Base-by-base conservation (phyloP, 257 asterid species). In the Orobanche coerulescens region DNA sequence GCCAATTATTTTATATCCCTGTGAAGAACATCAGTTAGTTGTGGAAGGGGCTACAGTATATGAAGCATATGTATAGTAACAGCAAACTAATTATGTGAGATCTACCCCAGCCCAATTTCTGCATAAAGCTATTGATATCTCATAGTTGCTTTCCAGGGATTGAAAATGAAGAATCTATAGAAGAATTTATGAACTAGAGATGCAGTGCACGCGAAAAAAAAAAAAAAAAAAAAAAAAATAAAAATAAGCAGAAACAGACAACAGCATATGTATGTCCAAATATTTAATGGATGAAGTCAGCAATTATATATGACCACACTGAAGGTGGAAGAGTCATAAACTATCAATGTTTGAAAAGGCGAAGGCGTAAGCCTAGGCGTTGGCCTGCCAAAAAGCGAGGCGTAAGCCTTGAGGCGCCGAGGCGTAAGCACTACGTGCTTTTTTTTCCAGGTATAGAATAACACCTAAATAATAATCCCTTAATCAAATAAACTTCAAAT, bases 1-100 rank as follows among this genome's bases (percentile, higher is more conserved):
- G 69, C 98, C 98, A 62, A 92, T 89, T 42, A 92, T 72, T 78
- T 92, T 92, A 74, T 92, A 92, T 12, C 98, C 98, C 98, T 88
- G 83, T 63, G 62, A 74, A 49, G 48, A 66, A 58, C 15, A 57
- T 65, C 43, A 66, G 28, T 56, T 26, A 53, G 62, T 73, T 57
- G 49, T 67, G 65, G n/a, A n/a, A n/a, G n/a, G n/a, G n/a, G n/a
- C n/a, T n/a, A n/a, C n/a, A n/a, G n/a, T n/a, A 20, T 47, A 19
- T 12, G 37, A 33, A 61, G 26, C 46, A 55, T 28, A 31, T 16
- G 25, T 4, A 33, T 25, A 19, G 33, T 6, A 43, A 50, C 31
- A 53, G 15, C 24, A 23, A 65, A 48, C 28, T 23, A 42, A 50
- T 13, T 24, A 4, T 46, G 28, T 44, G 14, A 19, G 54, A 36